phyloP scores from a whole-genome alignment of 1,139 yeast species.

The Candida dubliniensis region DNA sequence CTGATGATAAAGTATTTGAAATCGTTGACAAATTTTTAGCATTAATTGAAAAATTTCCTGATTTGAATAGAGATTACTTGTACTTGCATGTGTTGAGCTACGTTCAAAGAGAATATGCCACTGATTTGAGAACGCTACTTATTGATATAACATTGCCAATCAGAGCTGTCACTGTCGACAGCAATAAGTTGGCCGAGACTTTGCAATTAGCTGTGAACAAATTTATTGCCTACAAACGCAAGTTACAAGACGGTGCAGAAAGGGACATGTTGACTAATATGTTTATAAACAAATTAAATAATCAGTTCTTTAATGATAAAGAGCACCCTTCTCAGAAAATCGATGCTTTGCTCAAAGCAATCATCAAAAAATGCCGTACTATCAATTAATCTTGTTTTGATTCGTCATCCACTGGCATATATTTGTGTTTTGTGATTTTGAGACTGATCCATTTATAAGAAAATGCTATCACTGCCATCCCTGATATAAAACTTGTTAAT shows the following conservation, averaged over 20 bases:
- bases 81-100: slow-evolving; percentile 61
- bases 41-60: slow-evolving; percentile 65
- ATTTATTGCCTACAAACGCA: slow-evolving; percentile 60
- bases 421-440: slow-evolving; percentile 21
- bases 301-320: slow-evolving; percentile 25
- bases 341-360: slow-evolving; percentile 34
- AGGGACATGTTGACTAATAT: slow-evolving; percentile 44
- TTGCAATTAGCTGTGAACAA: slow-evolving; percentile 73
- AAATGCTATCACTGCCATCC: slow-evolving; percentile 25
- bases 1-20: slow-evolving; percentile 39
- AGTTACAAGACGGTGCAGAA: slow-evolving; percentile 31
- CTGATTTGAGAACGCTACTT: slow-evolving; percentile 44
- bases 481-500: slow-evolving; percentile 26
- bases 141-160: slow-evolving; percentile 69
- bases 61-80: slow-evolving; percentile 67
- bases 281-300: slow-evolving; percentile 41
- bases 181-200: slow-evolving; percentile 51
- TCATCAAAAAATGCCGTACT: slow-evolving; percentile 38
- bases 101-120: slow-evolving; percentile 40
- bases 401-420: slow-evolving; percentile 28
- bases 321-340: slow-evolving; percentile 1
- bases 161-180: slow-evolving; percentile 45
- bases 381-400: slow-evolving; percentile 28
- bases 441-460: slow-evolving; percentile 24
- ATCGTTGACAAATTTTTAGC: slow-evolving; percentile 49